Evolutionary conservation across 306 rosid genomes (phyloP), one percentile per base, ranked within the genome.

Genomic region (Pterocarpus macrocarpus): DNA sequence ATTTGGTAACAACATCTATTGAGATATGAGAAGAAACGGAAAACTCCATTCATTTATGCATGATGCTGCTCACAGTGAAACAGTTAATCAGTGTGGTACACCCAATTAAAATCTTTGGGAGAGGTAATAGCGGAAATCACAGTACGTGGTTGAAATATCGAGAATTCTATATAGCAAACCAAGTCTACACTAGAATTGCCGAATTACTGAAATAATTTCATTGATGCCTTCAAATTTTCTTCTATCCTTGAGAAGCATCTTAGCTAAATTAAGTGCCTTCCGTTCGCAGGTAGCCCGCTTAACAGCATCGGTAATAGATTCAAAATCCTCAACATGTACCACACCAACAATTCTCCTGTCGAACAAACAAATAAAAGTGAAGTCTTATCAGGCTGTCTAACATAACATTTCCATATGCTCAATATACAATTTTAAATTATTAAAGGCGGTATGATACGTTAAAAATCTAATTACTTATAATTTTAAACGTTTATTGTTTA

Each of bases 261-360:
- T 93, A 3, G 91, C 93, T 13, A 83, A 43, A 12, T 87, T 69
- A 73, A 90, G 97, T 14, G 94, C 94, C 36, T 63, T 80, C 4
- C 81, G 75, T 84, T 88, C 97, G 32, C 94, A 90, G 4, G 45
- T 74, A 2, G 96, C 96, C 36, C 94, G 86, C 61, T 78, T 91
- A 62, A 64, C 73, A 32, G 87, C 84, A 72, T 91, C 89, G 12
- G 71, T 6, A 43, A 91, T 90, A 28, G 94, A 90, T 55, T 93
- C 97, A 7, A 93, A 84, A 81, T 91, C 94, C 76, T 91, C 96
- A 49, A 90, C 96, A 83, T 93, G 96, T 4, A 81, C 92, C 75
- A 91, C 93, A 17, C 97, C 94, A 62, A 90, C 94, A 10, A 93
- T 93, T 77, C 97, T 86, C 94, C 96, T 92, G 85, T 47, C 47